Evolutionary conservation across 371 early-diverging fungal genomes (phyloP), one percentile per base, ranked within the genome.

Genomic region (Mucor indicus): DNA sequence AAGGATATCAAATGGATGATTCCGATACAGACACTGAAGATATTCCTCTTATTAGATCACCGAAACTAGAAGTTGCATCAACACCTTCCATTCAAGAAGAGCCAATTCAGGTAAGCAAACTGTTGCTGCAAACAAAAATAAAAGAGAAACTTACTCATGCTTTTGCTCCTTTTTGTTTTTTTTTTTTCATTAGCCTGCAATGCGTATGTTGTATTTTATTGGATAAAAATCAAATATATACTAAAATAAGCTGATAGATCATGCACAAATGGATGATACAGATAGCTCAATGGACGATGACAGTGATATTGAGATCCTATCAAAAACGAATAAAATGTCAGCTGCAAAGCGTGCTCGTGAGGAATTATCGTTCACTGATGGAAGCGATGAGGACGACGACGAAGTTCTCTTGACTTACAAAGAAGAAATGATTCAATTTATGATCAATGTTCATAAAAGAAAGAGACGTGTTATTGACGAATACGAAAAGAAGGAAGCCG

Each of bases 341-440:
- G 15, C 54, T 17, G 49, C 44, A n/a, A 45, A 64, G 33, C 46
- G 41, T 9, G 58, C 53, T 13, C 39, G 52, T 8, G 61, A 65
- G 29, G 63, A 69, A 43, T 24, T 65, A 35, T 29, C 27, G 20
- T 41, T 54, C 19, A 56, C 55, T 1, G 61, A 57, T 38, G 66
- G 52, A 17, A 54, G n/a, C n/a, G 43, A 35, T 11, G 52, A 51
- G 15, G 69, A 73, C 13, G 67, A 69, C 13, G 67, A 69, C 9
- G 71, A 66, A 22, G 53, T 70, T 10, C 43, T 68, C 1, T 44
- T 59, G 16, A 53, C 62, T 1, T 55, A 68, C 31, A 39, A 55
- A 12, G 62, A 66, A 16, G 65, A 65, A 30, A 68, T 75, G 60
- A 51, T 75, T 9, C 60, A 71, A 38, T 75, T 71, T 23, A 75